A percentile compares a stretch with the other conserved stretches of the same genome.
These are phyloP conservation scores for Fusarium luffae DNA, from an alignment of 2,329 filamentous ascomycete species.

Conservation along the genomic window DNA sequence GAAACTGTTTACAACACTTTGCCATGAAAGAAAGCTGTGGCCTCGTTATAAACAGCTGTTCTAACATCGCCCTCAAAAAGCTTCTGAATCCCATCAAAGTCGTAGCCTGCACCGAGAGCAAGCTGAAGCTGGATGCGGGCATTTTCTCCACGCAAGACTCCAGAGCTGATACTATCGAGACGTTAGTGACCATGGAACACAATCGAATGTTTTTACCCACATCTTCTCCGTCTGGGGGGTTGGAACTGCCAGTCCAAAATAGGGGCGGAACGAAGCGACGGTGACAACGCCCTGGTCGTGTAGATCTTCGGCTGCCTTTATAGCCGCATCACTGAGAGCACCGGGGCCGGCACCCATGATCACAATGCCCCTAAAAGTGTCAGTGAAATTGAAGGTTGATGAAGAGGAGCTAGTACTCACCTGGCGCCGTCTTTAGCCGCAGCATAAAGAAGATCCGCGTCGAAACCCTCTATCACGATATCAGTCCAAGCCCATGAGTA, in stretches of 20 bases:
- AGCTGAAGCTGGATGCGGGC: slow-evolving; percentile 49
- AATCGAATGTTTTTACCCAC: not conserved
- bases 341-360: slow-evolving; percentile 48
- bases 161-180: slow-evolving; percentile 40
- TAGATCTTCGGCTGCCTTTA: slow-evolving; percentile 44
- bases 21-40: not conserved
- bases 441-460: not conserved
- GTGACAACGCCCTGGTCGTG: slow-evolving; percentile 45
- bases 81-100: slow-evolving; percentile 44
- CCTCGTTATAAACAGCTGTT: slow-evolving; percentile 3
- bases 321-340: slow-evolving; percentile 44
- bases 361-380: slow-evolving; percentile 43
- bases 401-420: not conserved
- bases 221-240: not conserved
- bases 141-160: slow-evolving; percentile 47
- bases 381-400: slow-evolving; percentile 42
- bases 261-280: slow-evolving; percentile 46
- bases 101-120: slow-evolving; percentile 45
- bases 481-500: not conserved
- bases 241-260: not conserved
- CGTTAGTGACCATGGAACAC: not conserved
- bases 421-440: not conserved
- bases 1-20: not conserved
- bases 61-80: slow-evolving; percentile 44
- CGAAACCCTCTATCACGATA: not conserved